Conservation (phyloP, 148 eudicot genomes). For the Pouteria glomerata region DNA sequence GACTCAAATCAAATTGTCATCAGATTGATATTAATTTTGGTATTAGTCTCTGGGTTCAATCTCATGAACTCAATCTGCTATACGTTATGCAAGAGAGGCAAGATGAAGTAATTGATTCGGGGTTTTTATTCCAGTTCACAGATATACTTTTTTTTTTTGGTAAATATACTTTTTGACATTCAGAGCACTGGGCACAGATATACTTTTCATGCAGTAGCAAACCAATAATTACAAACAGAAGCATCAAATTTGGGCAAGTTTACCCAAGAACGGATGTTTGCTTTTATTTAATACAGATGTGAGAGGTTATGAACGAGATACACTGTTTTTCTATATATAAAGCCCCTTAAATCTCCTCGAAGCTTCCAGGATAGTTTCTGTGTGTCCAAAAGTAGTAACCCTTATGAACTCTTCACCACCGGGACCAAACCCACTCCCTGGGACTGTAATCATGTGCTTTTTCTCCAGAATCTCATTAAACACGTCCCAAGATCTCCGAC, state of each 20-base stretch:
- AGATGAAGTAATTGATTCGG: background rate
- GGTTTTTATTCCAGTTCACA: background rate
- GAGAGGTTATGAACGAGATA: background rate
- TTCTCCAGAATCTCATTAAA: slow-evolving; percentile 66
- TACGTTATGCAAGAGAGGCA: too few relatives aligned
- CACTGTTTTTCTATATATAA: slow-evolving; percentile 11
- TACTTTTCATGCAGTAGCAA: too few relatives aligned
- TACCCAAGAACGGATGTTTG: too few relatives aligned
- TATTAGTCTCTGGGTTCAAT: too few relatives aligned
- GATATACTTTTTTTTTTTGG: too few relatives aligned
- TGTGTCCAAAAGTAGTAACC: slow-evolving; percentile 63
- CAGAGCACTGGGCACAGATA: too few relatives aligned
- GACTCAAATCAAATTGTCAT: too few relatives aligned
- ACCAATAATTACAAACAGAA: background rate
- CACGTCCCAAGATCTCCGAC: slow-evolving; percentile 70
- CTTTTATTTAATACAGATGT: slow-evolving; percentile 1
- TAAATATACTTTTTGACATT: too few relatives aligned
- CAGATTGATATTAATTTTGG: too few relatives aligned
- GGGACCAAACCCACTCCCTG: slow-evolving; percentile 70
- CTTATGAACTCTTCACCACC: slow-evolving; percentile 67
- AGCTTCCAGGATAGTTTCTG: slow-evolving; percentile 59
- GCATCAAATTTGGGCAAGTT: background rate
- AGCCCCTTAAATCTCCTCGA: slow-evolving; percentile 45
- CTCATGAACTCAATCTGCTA: too few relatives aligned
- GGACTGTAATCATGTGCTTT: slow-evolving; percentile 67